phyloP scores from a whole-genome alignment of 2,329 filamentous ascomycete genomes.

The Fusarium annulatum region DNA sequence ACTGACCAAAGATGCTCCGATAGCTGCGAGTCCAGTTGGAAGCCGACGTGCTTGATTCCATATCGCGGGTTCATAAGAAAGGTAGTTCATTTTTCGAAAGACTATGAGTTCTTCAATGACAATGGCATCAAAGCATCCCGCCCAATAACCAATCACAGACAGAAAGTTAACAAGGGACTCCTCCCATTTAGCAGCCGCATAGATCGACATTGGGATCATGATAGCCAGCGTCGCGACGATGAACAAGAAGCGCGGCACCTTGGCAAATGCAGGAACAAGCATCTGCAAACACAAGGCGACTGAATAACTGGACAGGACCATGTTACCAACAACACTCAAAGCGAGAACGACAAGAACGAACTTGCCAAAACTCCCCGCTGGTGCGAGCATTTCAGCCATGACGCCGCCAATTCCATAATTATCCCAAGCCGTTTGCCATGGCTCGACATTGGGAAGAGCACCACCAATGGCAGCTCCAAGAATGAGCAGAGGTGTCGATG shows the following conservation, averaged over 20 bases:
- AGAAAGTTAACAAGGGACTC: constrained; percentile 58
- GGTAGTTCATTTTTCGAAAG: constrained; percentile 56
- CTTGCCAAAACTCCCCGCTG: constrained; percentile 49
- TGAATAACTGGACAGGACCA: constrained; percentile 54
- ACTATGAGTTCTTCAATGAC: constrained; percentile 57
- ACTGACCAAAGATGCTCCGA: constrained; percentile 56
- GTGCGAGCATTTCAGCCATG: constrained; percentile 48
- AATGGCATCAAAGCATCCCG: constrained; percentile 56
- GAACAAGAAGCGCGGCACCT: constrained; percentile 57
- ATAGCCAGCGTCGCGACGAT: constrained; percentile 54
- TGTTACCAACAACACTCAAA: constrained; percentile 53
- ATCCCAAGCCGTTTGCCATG: constrained; percentile 47
- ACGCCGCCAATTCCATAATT: constrained; percentile 48
- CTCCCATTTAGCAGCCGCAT: constrained; percentile 56
- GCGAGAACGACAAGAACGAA: constrained; percentile 49
- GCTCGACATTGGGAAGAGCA: constrained; percentile 46
- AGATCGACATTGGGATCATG: constrained; percentile 56
- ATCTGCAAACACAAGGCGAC: constrained; percentile 56
- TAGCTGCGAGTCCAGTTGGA: constrained; percentile 56
- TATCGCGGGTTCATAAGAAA: constrained; percentile 53
- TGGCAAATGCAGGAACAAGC: constrained; percentile 53
- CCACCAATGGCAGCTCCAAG: constrained; percentile 55
- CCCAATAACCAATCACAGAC: constrained; percentile 59
- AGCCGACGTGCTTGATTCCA: constrained; percentile 58
- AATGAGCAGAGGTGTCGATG: constrained; percentile 49